phyloP scores from a whole-genome alignment of 345 rosid species.

The Populus simonii region DNA sequence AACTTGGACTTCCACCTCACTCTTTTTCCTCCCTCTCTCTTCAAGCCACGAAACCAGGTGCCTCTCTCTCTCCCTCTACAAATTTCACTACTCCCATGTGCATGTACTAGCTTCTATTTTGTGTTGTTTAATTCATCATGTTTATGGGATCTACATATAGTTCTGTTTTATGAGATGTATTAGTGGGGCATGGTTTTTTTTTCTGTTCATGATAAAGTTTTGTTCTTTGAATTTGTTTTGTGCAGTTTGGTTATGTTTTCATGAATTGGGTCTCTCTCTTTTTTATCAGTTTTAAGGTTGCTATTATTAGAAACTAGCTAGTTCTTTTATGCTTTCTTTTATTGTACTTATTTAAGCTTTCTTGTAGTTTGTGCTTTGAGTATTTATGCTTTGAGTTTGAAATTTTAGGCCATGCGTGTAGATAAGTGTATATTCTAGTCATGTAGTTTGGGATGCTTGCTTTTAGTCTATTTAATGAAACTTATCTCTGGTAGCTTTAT shows the following conservation, averaged over 20 bases:
- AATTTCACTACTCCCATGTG: background rate
- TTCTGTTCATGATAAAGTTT: background rate
- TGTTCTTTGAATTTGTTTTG: background rate
- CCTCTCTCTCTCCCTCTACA: background rate
- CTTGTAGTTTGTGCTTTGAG: background rate
- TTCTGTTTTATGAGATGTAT: background rate
- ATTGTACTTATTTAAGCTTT: background rate
- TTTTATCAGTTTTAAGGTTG: slow-evolving; percentile 5
- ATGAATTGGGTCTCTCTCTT: slow-evolving; percentile 9
- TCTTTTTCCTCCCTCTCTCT: slow-evolving; percentile 15
- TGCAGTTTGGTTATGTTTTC: background rate
- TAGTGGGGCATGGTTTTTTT: background rate
- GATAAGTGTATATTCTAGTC: background rate
- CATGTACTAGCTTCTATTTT: background rate
- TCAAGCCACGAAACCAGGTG: slow-evolving; percentile 36
- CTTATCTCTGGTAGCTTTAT: background rate
- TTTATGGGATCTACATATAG: background rate
- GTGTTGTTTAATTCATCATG: background rate
- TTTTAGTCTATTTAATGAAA: background rate
- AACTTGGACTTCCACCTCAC: slow-evolving; percentile 62
- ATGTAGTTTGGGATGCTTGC: background rate
- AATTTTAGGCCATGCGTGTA: background rate
- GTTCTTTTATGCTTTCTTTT: background rate
- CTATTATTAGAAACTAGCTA: background rate
- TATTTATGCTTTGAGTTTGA: background rate